Conservation (phyloP, 1,284 basidiomycete species). For the Lignosus rhinocerotis region DNA sequence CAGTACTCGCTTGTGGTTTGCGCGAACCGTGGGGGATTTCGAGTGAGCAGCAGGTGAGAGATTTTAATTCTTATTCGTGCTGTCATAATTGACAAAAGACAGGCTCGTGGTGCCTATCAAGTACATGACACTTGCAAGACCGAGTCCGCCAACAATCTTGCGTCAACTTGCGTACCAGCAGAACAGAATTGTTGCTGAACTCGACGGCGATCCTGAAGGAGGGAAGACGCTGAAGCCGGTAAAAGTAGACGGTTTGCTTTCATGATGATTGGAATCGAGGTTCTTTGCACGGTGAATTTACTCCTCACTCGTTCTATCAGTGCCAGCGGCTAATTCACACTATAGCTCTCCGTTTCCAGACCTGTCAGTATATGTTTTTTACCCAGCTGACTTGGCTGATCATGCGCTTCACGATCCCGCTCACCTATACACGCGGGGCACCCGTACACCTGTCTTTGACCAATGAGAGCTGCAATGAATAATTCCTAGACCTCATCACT, state of each 20-base stretch:
- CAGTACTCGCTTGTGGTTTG: conserved; percentile 51
- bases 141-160: conserved; percentile 47
- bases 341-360: conserved; percentile 25
- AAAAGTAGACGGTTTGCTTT: conserved; percentile 46
- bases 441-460: conserved; percentile 22
- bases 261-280: conserved; percentile 32
- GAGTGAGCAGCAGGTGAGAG: conserved; percentile 27
- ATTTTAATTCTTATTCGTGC: neutral
- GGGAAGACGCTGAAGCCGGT: conserved; percentile 45
- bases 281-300: conserved; percentile 18
- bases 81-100: neutral
- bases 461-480: conserved; percentile 20
- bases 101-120: conserved; percentile 34
- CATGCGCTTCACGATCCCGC: conserved; percentile 5
- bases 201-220: conserved; percentile 47
- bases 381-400: neutral
- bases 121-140: conserved; percentile 42
- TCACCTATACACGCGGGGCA: conserved; percentile 27
- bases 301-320: neutral
- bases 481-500: conserved; percentile 26
- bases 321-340: neutral
- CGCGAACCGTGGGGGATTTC: conserved; percentile 45
- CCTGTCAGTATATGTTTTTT: conserved; percentile 19
- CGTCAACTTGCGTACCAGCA: conserved; percentile 49
- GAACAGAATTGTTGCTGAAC: conserved; percentile 41